Base-by-base conservation (phyloP, 2,329 filamentous ascomycete species). In the Tolypocladium guangdongense region DNA sequence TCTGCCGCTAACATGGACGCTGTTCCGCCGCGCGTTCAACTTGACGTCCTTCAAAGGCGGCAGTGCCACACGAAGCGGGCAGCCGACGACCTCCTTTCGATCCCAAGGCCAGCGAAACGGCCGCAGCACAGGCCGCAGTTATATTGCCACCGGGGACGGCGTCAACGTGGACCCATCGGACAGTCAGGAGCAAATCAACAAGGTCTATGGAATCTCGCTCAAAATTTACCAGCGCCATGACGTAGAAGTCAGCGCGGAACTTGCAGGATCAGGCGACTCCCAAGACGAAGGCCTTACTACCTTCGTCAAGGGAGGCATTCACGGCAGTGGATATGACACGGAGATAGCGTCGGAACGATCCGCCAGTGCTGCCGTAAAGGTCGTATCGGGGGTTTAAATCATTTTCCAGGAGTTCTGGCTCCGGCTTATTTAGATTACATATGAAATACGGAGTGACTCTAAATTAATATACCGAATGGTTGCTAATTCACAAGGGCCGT, bases 1-100 rank as follows among this genome's bases (percentile, higher is more conserved):
- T 50, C 66, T 75, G 4, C 72, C 72, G 8, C 63, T 73, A 14
- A 70, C 69, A 1, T 75, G 72, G 72, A 71, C 71, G 0, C 59
- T 73, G 2, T 57, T 72, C n/a, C 71, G 71, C 32, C 64, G 66
- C 7, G 54, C 67, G 33, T 71, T 74, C 59, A 59, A 65, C 8
- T 57, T 67, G 7, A 57, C 61, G 10, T 63, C 62, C 0, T 67
- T 66, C 46, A 47, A 46, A 49, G 51, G 41, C 46, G 54, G 53
- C 53, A 46, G 53, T 22, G 54, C 58, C 7, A 53, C 20, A 5
- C 52, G 47, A 24, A 53, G 43, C 39, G 48, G 50, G 14, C 49
- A 49, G 4, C 45, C 33, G 1, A n/a, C 18, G 4, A 51, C 55
- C 1, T 46, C 46, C 18, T n/a, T 52, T 14, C 43, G 43, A 32